These are phyloP conservation scores for Pseudogymnoascus destructans DNA, from an alignment of 2,329 filamentous ascomycete species.

Conservation along the genomic window DNA sequence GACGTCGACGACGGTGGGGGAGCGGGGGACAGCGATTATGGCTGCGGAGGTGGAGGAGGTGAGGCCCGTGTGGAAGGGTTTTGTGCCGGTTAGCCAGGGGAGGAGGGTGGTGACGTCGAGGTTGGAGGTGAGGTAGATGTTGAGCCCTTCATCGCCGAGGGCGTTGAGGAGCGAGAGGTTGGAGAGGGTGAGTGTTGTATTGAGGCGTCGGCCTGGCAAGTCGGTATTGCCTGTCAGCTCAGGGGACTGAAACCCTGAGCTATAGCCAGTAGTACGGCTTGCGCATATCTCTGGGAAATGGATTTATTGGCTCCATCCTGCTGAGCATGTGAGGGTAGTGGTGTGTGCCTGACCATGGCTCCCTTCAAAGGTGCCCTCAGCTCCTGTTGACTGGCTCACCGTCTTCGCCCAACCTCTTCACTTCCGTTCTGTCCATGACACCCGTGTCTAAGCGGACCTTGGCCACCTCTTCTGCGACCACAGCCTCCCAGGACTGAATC, in stretches of 20 bases:
- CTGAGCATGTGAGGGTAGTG: background rate
- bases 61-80: constrained; percentile 37
- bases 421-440: constrained; percentile 19
- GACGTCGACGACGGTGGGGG: background rate
- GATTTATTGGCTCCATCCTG: background rate
- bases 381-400: background rate
- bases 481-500: constrained; percentile 45
- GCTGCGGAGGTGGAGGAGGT: constrained; percentile 37
- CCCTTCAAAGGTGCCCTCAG: background rate
- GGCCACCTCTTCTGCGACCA: constrained; percentile 31
- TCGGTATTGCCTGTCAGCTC: background rate
- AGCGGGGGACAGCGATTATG: constrained; percentile 34
- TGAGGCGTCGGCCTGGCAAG: constrained; percentile 13
- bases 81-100: constrained; percentile 38
- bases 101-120: constrained; percentile 35
- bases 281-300: background rate
- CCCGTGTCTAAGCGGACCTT: constrained; percentile 29
- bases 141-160: constrained; percentile 28
- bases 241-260: background rate
- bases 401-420: background rate
- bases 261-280: background rate
- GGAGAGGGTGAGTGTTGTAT: constrained; percentile 31
- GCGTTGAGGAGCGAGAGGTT: constrained; percentile 36
- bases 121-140: constrained; percentile 36
- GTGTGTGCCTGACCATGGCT: background rate